Base-by-base conservation (phyloP, 2,329 filamentous ascomycete species). In the Fusarium sp. region DNA sequence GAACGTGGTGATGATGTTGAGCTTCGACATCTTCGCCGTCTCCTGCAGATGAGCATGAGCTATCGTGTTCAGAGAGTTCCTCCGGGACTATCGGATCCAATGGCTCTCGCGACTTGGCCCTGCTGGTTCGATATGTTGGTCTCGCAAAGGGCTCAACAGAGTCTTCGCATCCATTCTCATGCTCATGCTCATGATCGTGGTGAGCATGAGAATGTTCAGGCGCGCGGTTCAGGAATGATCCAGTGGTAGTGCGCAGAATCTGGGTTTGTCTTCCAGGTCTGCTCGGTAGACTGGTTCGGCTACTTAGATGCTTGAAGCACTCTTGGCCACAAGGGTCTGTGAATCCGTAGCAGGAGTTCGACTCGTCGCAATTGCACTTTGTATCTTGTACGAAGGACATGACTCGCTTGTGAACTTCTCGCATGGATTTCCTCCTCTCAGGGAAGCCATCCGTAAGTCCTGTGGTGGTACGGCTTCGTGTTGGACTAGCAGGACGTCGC, bases 1-100 rank as follows among this genome's bases (percentile, higher is more conserved):
- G 94, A 6, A 98, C 96, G 81, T 99, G 96, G 82, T 99, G 96
- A 79, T 99, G 96, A 79, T 98, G 94, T 68, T 86, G 85, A 10
- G 84, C 83, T 67, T 88, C 87, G 9, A 83, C n/a, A 59, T 89
- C 49, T 38, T 88, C 87, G 4, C 80, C 82, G 15, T 83, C 81
- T 9, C 80, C 75, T 54, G 74, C 73, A 33, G 80, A 77, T 9
- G 78, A 76, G 60, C 77, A 79, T 25, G 72, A 78, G 19, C 73
- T 69, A 21, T 72, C 70, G 50, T 78, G 76, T 11, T 77, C 73
- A n/a, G 75, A 71, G 5, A 67, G 64, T 12, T 69, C 61, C 49
- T 75, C 75, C 9, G 79, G 75, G 9, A 77, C 73, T 15, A 69
- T 69, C 32, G 76, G 73, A 7, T 79, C 75, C 12, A 83, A 64